phyloP scores from a whole-genome alignment of 371 early-diverging fungal genomes.

The Mucor saturninus region DNA sequence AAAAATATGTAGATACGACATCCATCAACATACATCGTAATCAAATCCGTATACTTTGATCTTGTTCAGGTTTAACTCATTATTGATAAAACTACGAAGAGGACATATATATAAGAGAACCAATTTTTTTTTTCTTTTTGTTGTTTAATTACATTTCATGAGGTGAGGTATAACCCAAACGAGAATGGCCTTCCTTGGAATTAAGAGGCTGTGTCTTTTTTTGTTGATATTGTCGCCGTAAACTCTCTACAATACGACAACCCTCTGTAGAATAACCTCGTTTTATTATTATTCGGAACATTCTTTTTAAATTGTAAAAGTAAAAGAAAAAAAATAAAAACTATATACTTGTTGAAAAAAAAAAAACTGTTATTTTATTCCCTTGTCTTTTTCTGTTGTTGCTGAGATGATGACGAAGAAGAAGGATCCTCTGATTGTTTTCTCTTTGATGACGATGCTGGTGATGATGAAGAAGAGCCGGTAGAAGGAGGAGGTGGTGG shows the following conservation, averaged over 20 bases:
- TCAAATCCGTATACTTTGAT: slow-evolving; percentile 58
- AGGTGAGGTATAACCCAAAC: slow-evolving; percentile 24
- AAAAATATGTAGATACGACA: too few relatives aligned
- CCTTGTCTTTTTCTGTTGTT: not conserved
- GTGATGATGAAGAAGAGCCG: not conserved
- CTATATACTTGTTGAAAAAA: not conserved
- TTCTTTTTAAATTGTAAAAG: not conserved
- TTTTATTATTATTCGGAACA: slow-evolving; percentile 14
- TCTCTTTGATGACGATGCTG: not conserved
- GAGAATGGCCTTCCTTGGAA: slow-evolving; percentile 11
- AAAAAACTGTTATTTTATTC: not conserved
- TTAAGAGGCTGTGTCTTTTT: slow-evolving; percentile 32
- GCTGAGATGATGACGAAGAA: not conserved
- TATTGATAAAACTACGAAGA: slow-evolving; percentile 49
- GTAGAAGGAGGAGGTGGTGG: not conserved
- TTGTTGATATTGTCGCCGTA: slow-evolving; percentile 25
- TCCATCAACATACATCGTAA: slow-evolving; percentile 44
- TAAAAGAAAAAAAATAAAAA: not conserved
- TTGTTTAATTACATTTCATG: slow-evolving; percentile 21
- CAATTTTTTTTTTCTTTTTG: not conserved
- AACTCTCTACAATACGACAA: slow-evolving; percentile 12
- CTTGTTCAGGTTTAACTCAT: slow-evolving; percentile 47
- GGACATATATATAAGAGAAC: not conserved
- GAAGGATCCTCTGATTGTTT: not conserved
- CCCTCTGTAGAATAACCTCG: slow-evolving; percentile 10